Conservation (phyloP, 139 green algal species). For the Chlamydomonas applanata region DNA sequence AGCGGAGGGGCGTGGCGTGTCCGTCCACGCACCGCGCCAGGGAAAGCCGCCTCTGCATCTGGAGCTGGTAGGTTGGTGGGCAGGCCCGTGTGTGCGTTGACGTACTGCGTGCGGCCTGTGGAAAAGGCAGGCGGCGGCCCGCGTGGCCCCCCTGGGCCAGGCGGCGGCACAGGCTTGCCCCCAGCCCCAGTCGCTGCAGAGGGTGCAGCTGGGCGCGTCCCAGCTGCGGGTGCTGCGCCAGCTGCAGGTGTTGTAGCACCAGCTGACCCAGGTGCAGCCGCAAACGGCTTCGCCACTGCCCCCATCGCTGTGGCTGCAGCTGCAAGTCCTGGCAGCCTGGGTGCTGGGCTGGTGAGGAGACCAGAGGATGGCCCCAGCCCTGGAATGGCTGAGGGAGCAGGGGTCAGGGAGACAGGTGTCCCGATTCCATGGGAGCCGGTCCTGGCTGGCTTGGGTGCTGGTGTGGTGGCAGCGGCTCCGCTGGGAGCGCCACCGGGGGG, state of each 20-base stretch:
- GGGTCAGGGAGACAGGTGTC: not conserved
- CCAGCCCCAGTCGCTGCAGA: not conserved
- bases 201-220: too few relatives aligned
- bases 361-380: not conserved
- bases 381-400: not conserved
- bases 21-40: slow-evolving; percentile 5
- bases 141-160: not conserved
- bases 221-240: too few relatives aligned
- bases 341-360: not conserved
- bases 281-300: not conserved
- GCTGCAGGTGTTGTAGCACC: too few relatives aligned
- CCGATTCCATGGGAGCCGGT: not conserved
- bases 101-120: not conserved
- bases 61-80: slow-evolving; percentile 3
- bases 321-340: not conserved
- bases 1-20: too few relatives aligned
- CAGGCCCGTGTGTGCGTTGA: not conserved
- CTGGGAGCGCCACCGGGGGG: too few relatives aligned
- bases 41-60: slow-evolving; percentile 9
- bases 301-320: not conserved
- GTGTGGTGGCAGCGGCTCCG: not conserved
- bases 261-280: too few relatives aligned
- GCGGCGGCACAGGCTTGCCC: not conserved
- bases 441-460: slow-evolving; percentile 1
- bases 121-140: not conserved